Conservation (phyloP, 1,284 basidiomycete genomes). For the Fomitopsis palustris region DNA sequence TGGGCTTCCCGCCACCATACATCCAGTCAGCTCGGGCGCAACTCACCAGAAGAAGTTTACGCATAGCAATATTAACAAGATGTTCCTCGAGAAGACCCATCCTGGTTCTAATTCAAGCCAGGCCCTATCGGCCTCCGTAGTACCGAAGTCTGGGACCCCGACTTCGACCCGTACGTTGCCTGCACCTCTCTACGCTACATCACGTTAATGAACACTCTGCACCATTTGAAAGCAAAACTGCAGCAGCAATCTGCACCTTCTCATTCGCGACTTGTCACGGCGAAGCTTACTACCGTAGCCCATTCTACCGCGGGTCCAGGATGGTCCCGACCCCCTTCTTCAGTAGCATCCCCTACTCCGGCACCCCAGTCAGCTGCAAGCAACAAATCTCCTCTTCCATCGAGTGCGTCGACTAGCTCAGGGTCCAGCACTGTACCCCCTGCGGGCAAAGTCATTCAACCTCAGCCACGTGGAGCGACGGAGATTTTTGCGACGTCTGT, state of each 20-base stretch:
- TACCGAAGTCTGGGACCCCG: constrained; percentile 46
- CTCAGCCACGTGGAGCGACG: constrained; percentile 47
- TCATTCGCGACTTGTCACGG: constrained; percentile 76
- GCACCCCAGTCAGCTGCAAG: constrained; percentile 34
- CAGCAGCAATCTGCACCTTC: constrained; percentile 48
- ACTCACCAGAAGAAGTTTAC: constrained; percentile 82
- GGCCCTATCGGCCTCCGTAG: constrained; percentile 35
- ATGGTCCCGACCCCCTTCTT: constrained; percentile 77
- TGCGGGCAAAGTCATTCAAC: constrained; percentile 64
- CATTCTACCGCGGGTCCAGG: constrained; percentile 58
- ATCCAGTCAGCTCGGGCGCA: constrained; percentile 26
- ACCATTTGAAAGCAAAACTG: constrained; percentile 48
- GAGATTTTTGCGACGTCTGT: constrained; percentile 31
- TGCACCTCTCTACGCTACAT: constrained; percentile 8
- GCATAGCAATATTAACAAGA: constrained; percentile 89
- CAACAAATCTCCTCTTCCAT: constrained; percentile 23
- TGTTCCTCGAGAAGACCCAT: constrained; percentile 86
- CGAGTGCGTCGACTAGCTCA: constrained; percentile 22
- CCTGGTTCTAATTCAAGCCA: constrained; percentile 39
- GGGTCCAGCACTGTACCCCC: constrained; percentile 42
- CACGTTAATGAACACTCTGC: constrained; percentile 6
- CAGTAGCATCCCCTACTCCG: constrained; percentile 51
- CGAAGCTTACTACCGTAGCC: constrained; percentile 75
- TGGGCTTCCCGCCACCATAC: constrained; percentile 13
- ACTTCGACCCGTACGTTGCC: constrained; percentile 46